Percentiles rank a stretch among this genome's conserved stretches.
phyloP scores from a whole-genome alignment of 2,329 filamentous ascomycete species.

The Penicillium sp. region DNA sequence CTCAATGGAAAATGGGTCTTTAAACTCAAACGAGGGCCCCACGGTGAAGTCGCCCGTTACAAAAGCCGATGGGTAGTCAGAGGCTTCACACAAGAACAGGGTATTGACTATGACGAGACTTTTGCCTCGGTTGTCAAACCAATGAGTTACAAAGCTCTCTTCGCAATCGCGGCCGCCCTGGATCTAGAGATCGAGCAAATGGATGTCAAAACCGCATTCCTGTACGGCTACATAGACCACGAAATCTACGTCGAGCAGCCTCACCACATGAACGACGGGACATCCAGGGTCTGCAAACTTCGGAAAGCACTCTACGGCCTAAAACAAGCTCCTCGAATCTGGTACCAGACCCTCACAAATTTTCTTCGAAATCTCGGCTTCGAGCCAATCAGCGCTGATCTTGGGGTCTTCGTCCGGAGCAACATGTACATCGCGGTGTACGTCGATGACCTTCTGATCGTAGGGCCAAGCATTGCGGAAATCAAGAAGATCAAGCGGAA shows the following conservation, averaged over 20 bases:
- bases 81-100: background rate
- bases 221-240: background rate
- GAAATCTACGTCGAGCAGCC: background rate
- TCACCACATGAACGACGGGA: background rate
- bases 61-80: background rate
- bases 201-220: background rate
- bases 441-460: background rate
- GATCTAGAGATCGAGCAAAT: background rate
- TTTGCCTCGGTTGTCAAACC: background rate
- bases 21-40: too few relatives aligned
- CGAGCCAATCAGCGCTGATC: background rate
- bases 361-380: background rate
- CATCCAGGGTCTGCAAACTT: background rate
- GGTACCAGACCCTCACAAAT: background rate
- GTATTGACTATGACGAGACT: background rate
- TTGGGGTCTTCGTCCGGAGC: background rate
- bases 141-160: background rate
- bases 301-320: background rate
- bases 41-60: too few relatives aligned
- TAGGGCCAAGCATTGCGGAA: background rate
- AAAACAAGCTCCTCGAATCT: background rate
- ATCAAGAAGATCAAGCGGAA: background rate
- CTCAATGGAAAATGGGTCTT: too few relatives aligned
- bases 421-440: background rate
- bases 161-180: background rate